Evolutionary conservation across 2,329 filamentous ascomycete genomes (phyloP).

Genomic region (Onygena corvina): DNA sequence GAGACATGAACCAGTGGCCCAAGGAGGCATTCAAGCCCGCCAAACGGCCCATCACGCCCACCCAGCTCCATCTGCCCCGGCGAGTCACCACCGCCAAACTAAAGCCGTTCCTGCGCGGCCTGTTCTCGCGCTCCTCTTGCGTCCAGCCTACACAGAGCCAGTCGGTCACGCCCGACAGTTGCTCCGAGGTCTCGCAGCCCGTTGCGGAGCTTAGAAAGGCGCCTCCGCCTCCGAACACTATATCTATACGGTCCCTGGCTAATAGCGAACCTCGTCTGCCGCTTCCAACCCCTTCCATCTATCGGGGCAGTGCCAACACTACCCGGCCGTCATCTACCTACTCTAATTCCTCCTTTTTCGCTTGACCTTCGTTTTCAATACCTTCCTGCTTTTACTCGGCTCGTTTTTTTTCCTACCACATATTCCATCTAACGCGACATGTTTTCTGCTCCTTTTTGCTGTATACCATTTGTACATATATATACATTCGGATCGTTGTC

Average conservation of each 20-base stretch:
- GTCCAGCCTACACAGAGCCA: constrained; percentile 2
- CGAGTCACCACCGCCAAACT: not conserved
- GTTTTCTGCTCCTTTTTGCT: too few species aligned
- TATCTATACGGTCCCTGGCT: not conserved
- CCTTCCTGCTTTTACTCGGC: not conserved
- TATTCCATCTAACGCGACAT: too few species aligned
- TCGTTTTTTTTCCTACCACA: not conserved
- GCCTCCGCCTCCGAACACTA: not conserved
- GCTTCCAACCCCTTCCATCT: not conserved
- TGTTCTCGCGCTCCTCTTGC: not conserved
- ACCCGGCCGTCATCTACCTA: not conserved
- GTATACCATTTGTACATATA: too few species aligned
- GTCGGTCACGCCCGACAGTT: not conserved
- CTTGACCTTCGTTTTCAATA: too few species aligned
- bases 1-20: constrained; percentile 3
- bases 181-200: not conserved
- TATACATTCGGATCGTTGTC: too few species aligned
- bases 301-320: not conserved
- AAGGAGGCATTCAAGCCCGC: not conserved
- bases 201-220: not conserved
- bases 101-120: not conserved
- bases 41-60: not conserved
- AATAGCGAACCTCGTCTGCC: constrained; percentile 4
- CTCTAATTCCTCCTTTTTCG: not conserved
- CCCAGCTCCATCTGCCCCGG: not conserved